Base-by-base conservation (phyloP, 805 yeast species). In the Suhomyces sp. region DNA sequence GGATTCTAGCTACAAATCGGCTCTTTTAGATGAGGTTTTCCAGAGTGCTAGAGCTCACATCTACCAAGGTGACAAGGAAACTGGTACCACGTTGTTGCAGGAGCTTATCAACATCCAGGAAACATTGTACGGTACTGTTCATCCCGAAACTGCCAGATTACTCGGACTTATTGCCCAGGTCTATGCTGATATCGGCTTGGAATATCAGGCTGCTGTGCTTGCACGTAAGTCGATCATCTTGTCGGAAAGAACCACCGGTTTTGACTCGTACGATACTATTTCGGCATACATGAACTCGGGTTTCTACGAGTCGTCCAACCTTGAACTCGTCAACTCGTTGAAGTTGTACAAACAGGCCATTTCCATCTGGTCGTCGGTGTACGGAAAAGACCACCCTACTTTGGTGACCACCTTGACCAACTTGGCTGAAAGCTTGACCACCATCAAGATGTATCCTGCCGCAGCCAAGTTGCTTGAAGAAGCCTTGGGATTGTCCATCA, bases 91-190 rank as follows among this genome's bases (percentile, higher is more conserved):
- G 33, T 77, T 88, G 50, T 71, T 92, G 59, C 70, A 78, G 29
- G 97, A 93, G 67, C 78, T 94, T 27, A 72, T 89, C 35, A 72
- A 86, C 7, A 77, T 90, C 51, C 83, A 83, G 57, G 96, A 91
- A 67, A 96, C 90, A 65, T 83, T 90, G 29, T 88, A 88, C 61
- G 97, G 98, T 29, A 67, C 78, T 26, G 79, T 93, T 29, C 94
- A 92, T 63, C 80, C 87, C 7, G 90, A 86, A 60, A 88, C 92
- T 27, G 90, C 93, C 12, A 81, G 81, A 49, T 84, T 85, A 35
- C 87, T 86, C 63, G 72, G 84, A 42, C 74, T 82, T 8, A 74
- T 90, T 46, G 87, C 96, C 12, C 84, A 85, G 56, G 68, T 84
- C 17, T 88, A 83, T 71, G 78, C 82, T 53, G 90, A 86, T 54